Base-by-base conservation (phyloP, 1,139 yeast species). In the Blastobotrys malaysiensis region DNA sequence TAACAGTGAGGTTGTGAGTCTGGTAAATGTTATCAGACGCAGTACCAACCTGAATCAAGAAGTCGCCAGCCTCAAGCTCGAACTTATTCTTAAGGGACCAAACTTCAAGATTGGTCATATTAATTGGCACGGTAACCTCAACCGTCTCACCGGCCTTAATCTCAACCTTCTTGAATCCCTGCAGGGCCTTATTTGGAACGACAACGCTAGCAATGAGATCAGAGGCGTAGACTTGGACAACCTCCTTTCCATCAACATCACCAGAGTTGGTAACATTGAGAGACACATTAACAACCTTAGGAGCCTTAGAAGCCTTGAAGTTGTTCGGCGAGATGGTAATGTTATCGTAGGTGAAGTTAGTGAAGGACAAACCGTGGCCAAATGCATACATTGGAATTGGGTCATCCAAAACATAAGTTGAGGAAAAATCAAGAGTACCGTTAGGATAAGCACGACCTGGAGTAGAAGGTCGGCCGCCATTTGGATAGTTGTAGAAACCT, bases 281-380 rank as follows among this genome's bases (percentile, higher is more conserved):
- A n/a, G 57, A 14, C 9, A 68, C 67, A 13, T 57, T 52, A 56
- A 72, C 60, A 9, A 22, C 45, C 11, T 26, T 9, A 26, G 31
- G 31, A 9, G 13, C 11, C 31, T 26, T 26, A 3, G 31, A 26
- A 26, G 31, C 7, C 11, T 26, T 26, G 11, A 26, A 26, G 31
- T 26, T 26, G 31, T 26, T 26, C 2, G 31, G 31, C 9, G 44
- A 21, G 16, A 20, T 9, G 9, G 16, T 66, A 52, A 11, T n/a
- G 22, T 16, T 20, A 20, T 13, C 36, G 9, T 21, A 13, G 16
- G 63, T 68, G 59, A 79, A 81, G 1, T 69, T 57, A 5, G 84
- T 76, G 65, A 80, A 81, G 2, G 84, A 78, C 55, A 81, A 72
- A 13, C 86, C 86, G 63, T 66, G 72, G 19, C 86, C 86, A 66